Percentiles rank a stretch among this genome's conserved stretches.
Conservation (phyloP, 1,284 basidiomycete genomes). For the Hypsizygus ulmarius region DNA sequence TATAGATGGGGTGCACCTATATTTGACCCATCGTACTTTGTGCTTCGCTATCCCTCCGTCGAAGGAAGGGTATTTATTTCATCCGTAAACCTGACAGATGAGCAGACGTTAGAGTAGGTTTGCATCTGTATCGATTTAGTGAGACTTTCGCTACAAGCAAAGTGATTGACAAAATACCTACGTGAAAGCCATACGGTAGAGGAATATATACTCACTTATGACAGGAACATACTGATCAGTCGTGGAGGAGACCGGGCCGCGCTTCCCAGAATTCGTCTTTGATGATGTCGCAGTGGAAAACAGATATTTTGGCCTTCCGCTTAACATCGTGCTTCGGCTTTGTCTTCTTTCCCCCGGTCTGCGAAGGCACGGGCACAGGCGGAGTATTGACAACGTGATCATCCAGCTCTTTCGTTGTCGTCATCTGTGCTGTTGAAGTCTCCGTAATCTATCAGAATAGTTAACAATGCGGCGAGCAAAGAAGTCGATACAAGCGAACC, state of each 20-base stretch:
- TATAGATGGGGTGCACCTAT: slow-evolving; percentile 3
- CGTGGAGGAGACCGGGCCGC: slow-evolving; percentile 39
- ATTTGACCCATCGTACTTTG: background rate
- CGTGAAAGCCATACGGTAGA: background rate
- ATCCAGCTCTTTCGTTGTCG: background rate
- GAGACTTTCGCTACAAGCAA: background rate
- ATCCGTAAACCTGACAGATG: no score
- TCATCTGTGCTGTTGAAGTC: background rate
- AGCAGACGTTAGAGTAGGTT: no score
- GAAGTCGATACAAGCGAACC: slow-evolving; percentile 23
- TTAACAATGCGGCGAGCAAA: background rate
- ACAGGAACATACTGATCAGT: no score
- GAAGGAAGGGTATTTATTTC: no score
- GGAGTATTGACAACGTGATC: slow-evolving; percentile 3
- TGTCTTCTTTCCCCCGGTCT: slow-evolving; percentile 11
- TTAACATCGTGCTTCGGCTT: slow-evolving; percentile 32
- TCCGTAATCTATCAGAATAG: slow-evolving; percentile 4
- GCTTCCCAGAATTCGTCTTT: slow-evolving; percentile 76
- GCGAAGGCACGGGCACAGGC: background rate
- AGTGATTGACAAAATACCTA: background rate
- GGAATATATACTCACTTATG: no score
- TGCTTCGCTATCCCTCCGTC: background rate
- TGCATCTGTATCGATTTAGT: no score
- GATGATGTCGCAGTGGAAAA: slow-evolving; percentile 84
- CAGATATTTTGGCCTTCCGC: slow-evolving; percentile 42